A percentile compares a stretch with the other conserved stretches of the same genome.
These are phyloP conservation scores for Hordeum pubiflorum DNA, from an alignment of 202 grass and related monocot genomes.

Conservation along the genomic window DNA sequence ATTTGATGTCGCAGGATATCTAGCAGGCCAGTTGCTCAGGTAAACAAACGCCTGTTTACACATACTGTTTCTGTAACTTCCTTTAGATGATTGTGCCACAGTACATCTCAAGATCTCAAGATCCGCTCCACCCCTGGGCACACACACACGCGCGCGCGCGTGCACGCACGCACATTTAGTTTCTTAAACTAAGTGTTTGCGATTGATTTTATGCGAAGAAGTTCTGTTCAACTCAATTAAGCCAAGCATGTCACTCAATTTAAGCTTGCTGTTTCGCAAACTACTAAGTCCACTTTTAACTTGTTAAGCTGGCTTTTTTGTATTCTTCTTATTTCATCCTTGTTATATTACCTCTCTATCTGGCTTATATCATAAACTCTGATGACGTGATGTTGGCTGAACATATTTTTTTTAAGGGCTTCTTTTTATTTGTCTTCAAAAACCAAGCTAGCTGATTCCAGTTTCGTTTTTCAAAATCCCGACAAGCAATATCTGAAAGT, in stretches of 20 bases:
- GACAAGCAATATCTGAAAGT: background rate
- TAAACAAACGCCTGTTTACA: conserved; percentile 24
- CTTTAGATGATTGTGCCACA: background rate
- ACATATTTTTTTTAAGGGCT: background rate
- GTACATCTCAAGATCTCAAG: background rate
- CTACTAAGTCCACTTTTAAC: background rate
- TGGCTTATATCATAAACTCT: background rate
- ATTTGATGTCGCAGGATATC: conserved; percentile 39
- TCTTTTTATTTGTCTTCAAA: background rate
- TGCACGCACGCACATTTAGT: background rate
- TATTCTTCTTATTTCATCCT: background rate
- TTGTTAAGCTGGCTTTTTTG: background rate
- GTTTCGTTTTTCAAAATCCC: background rate
- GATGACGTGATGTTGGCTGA: background rate
- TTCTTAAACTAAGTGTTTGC: background rate
- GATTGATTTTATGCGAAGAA: background rate
- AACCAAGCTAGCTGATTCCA: background rate
- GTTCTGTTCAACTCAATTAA: conserved; percentile 10
- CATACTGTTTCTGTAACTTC: background rate
- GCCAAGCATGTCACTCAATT: background rate
- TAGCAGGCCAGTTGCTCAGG: conserved; percentile 52
- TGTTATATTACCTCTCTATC: background rate
- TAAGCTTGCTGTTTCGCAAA: conserved; percentile 1
- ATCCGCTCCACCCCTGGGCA: background rate
- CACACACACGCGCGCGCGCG: background rate